Conservation (phyloP, 345 rosid species). For the Eucalyptus brandiana region DNA sequence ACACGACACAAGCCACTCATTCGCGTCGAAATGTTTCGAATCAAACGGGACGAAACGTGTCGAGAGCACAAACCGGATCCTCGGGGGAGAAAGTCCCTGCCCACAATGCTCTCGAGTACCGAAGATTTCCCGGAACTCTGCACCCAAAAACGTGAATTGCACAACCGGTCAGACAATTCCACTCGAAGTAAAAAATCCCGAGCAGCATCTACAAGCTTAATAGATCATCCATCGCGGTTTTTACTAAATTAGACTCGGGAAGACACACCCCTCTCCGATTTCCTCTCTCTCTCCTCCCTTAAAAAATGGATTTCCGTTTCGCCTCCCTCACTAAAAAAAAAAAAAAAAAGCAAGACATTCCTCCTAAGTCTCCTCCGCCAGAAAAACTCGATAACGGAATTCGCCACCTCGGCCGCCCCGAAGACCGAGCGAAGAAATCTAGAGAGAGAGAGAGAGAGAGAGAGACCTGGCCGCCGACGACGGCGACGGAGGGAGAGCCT, state of each 20-base stretch:
- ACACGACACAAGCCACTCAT: neutral
- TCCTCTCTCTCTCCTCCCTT: neutral
- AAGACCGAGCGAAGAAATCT: neutral
- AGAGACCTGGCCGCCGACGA: conserved; percentile 37
- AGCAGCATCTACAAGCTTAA: neutral
- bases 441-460: neutral
- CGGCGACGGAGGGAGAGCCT: conserved; percentile 54
- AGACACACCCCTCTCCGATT: neutral
- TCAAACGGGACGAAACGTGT: neutral
- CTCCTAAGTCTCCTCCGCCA: neutral
- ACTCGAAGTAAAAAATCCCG: neutral
- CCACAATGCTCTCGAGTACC: conserved; percentile 94
- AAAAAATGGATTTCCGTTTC: neutral
- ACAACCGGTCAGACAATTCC: neutral
- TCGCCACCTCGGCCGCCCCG: neutral
- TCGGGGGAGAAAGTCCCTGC: conserved; percentile 93
- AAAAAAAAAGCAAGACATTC: neutral
- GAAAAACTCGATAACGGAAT: neutral
- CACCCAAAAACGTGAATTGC: neutral
- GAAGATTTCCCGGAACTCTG: conserved; percentile 98
- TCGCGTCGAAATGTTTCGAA: neutral
- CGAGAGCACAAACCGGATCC: conserved; percentile 61
- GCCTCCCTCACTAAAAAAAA: neutral
- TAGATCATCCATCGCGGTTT: neutral
- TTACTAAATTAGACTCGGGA: neutral